A percentile compares a stretch with the other conserved stretches of the same genome.
phyloP scores from a whole-genome alignment of 2,329 filamentous ascomycete species.

The Cadophora malorum region DNA sequence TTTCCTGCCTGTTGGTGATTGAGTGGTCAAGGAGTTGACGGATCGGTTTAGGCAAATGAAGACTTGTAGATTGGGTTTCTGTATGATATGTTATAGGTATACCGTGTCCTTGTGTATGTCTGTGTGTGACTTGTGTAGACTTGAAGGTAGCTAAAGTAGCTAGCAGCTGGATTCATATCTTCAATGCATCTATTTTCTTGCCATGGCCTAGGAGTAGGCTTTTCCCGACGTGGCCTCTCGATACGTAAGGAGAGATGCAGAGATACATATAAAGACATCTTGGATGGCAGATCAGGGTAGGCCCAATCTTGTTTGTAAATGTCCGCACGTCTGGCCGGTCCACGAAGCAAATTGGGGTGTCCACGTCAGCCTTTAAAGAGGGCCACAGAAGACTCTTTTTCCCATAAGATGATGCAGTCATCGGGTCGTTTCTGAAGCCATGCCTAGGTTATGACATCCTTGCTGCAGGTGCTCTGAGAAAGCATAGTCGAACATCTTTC shows the following conservation, averaged over 20 bases:
- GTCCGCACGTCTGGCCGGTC: too few relatives aligned
- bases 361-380: too few relatives aligned
- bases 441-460: too few relatives aligned
- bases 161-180: slow-evolving; percentile 10
- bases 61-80: slow-evolving; percentile 14
- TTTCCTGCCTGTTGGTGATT: neutral
- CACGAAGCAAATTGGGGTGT: too few relatives aligned
- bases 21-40: slow-evolving; percentile 14
- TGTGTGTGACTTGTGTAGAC: neutral
- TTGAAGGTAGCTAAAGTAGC: slow-evolving; percentile 1
- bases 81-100: slow-evolving; percentile 19
- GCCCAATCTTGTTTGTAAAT: too few relatives aligned
- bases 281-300: too few relatives aligned
- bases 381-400: too few relatives aligned
- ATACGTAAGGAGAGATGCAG: neutral
- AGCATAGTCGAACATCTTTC: neutral
- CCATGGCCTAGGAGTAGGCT: neutral
- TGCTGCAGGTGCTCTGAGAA: neutral
- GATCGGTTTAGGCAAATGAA: slow-evolving; percentile 12
- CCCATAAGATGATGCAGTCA: too few relatives aligned
- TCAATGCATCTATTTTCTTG: slow-evolving; percentile 7
- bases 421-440: too few relatives aligned
- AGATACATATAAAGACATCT: neutral
- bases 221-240: neutral
- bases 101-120: neutral